Conservation (phyloP, 768 basidiomycete genomes). For the Rhodotorula kratochvilovae region DNA sequence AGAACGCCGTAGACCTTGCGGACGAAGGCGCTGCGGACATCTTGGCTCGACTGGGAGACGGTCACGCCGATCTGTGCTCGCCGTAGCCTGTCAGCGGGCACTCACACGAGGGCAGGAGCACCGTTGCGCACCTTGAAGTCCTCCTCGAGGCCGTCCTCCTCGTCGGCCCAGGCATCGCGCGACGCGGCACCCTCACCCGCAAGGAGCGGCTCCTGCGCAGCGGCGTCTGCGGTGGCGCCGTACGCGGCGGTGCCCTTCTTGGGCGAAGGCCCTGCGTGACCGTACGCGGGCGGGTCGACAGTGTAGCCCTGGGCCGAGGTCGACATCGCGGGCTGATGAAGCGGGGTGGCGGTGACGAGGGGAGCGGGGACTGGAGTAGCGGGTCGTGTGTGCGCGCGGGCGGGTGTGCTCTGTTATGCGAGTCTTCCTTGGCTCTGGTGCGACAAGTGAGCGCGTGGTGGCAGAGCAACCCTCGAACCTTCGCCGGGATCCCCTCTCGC, state of each 20-base stretch:
- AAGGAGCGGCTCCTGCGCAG: constrained; percentile 16
- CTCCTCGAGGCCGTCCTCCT: constrained; percentile 71
- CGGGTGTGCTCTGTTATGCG: neutral
- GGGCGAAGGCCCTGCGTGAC: neutral
- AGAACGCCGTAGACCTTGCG: constrained; percentile 81
- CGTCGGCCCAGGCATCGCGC: constrained; percentile 38
- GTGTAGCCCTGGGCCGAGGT: constrained; percentile 7
- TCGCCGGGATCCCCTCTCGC: no score
- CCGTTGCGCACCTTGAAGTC: constrained; percentile 73
- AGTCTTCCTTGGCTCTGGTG: neutral
- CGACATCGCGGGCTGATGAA: constrained; percentile 3
- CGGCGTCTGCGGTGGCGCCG: constrained; percentile 3
- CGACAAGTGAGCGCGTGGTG: no score
- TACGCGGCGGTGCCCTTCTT: neutral
- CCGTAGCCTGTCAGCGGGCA: neutral
- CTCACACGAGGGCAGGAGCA: no score
- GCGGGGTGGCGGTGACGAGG: neutral
- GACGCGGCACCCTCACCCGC: neutral
- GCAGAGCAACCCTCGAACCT: no score
- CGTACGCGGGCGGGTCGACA: constrained; percentile 2
- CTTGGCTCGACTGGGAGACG: constrained; percentile 45
- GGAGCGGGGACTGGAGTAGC: neutral
- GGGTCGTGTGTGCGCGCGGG: neutral
- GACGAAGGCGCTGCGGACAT: constrained; percentile 74
- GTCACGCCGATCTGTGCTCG: constrained; percentile 31